Evolutionary conservation across 768 basidiomycete genomes (phyloP).

Genomic region (Terana coerulea): DNA sequence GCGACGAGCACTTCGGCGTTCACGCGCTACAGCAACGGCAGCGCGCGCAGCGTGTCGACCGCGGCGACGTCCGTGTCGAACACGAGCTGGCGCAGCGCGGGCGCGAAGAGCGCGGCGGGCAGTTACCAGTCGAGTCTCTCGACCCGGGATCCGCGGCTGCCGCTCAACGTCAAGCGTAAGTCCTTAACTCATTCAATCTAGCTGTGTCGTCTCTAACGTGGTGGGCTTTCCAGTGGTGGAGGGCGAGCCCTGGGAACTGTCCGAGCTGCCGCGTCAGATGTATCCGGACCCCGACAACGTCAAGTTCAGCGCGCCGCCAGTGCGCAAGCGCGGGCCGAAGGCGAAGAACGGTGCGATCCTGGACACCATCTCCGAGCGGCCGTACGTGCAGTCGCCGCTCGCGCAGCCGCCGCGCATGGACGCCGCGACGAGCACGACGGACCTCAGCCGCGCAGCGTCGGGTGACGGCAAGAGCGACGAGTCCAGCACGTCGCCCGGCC

Average conservation of each 20-base stretch:
- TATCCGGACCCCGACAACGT: constrained; percentile 59
- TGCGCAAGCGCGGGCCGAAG: constrained; percentile 52
- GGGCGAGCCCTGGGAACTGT: constrained; percentile 74
- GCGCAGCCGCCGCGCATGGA: constrained; percentile 42
- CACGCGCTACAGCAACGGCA: constrained; percentile 71
- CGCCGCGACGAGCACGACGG: constrained; percentile 73
- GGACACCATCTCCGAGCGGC: constrained; percentile 75
- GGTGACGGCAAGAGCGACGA: constrained; percentile 15
- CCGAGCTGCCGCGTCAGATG: constrained; percentile 63
- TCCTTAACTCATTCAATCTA: constrained; percentile 18
- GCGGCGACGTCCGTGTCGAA: constrained; percentile 78
- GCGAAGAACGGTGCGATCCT: constrained; percentile 54
- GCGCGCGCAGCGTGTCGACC: constrained; percentile 71
- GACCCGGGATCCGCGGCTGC: constrained; percentile 17
- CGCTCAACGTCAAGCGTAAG: constrained; percentile 77
- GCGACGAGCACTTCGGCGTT: constrained; percentile 58
- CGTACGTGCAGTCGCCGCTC: constrained; percentile 17
- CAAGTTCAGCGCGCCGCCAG: constrained; percentile 56
- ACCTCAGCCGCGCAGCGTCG: constrained; percentile 40
- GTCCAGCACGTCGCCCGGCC: constrained; percentile 49
- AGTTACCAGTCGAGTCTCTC: not conserved
- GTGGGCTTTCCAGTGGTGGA: constrained; percentile 69
- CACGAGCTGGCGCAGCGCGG: constrained; percentile 61
- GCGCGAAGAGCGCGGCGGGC: constrained; percentile 14
- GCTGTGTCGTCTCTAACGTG: not conserved